Conservation (phyloP, 371 early-diverging fungal species). For the Haplosporangium sp. region DNA sequence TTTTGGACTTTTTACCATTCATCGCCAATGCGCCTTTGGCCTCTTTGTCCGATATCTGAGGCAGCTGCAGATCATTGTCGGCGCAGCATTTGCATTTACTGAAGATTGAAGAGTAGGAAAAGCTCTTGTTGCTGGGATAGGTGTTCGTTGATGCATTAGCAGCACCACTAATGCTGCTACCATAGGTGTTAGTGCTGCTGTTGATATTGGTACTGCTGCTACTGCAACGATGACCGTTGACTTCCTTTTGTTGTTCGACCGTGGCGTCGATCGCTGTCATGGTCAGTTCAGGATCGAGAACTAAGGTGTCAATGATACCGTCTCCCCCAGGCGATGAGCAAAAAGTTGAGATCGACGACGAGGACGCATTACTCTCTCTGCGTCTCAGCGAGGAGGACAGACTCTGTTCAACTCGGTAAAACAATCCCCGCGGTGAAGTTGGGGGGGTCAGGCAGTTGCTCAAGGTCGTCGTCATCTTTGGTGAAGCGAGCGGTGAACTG, state of each 20-base stretch:
- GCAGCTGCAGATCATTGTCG: conserved; percentile 3
- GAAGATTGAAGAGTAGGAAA: too few species aligned
- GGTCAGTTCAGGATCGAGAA: neutral
- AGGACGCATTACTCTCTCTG: conserved; percentile 20
- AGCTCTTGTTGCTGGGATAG: neutral
- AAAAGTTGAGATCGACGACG: conserved; percentile 20
- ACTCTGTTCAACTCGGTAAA: conserved; percentile 4
- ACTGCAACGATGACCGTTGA: neutral
- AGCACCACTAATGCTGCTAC: too few species aligned
- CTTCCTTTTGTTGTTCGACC: neutral
- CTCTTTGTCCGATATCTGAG: conserved; percentile 1
- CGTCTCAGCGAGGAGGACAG: conserved; percentile 5
- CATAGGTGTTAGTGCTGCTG: too few species aligned
- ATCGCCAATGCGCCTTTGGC: neutral
- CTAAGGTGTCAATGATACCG: neutral
- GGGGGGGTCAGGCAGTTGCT: neutral
- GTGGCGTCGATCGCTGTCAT: neutral
- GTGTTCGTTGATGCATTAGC: neutral
- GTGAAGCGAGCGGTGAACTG: conserved; percentile 15
- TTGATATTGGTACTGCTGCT: neutral
- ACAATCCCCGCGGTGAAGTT: conserved; percentile 5
- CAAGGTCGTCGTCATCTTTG: conserved; percentile 10
- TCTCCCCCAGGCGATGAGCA: conserved; percentile 2
- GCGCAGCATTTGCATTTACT: neutral
- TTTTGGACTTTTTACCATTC: conserved; percentile 19